phyloP scores from a whole-genome alignment of 257 asterid genomes.

The Leonotis leonurus region DNA sequence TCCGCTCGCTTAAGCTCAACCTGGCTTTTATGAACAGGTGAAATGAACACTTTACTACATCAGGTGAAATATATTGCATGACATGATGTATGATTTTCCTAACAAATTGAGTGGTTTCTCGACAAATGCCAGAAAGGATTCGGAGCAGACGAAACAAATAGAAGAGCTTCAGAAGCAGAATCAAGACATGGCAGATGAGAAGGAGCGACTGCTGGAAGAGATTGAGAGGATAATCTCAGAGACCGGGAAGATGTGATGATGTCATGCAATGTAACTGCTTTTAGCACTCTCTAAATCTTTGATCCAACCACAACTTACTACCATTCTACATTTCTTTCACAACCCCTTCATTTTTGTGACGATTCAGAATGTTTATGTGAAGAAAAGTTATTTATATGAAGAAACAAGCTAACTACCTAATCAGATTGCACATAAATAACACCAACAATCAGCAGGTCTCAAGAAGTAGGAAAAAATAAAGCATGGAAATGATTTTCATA shows the following conservation, averaged over 20 bases:
- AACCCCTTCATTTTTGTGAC: neutral
- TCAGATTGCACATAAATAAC: neutral
- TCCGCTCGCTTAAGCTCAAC: slow-evolving; percentile 77
- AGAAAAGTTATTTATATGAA: too few relatives aligned
- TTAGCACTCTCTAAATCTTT: neutral
- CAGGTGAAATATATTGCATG: neutral
- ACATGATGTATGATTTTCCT: too few relatives aligned
- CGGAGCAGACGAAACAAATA: slow-evolving; percentile 83
- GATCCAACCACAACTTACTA: neutral
- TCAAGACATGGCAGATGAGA: slow-evolving; percentile 54
- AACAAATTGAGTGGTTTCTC: neutral
- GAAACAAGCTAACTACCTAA: too few relatives aligned
- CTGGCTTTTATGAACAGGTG: slow-evolving; percentile 94
- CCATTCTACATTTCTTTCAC: neutral
- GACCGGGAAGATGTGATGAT: slow-evolving; percentile 33
- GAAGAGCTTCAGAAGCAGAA: slow-evolving; percentile 79
- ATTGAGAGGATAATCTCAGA: slow-evolving; percentile 68
- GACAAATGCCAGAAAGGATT: slow-evolving; percentile 60
- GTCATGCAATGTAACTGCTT: too few relatives aligned
- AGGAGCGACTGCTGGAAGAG: slow-evolving; percentile 70
- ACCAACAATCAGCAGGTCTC: neutral
- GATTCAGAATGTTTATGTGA: neutral
- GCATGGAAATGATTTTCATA: neutral
- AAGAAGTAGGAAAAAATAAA: neutral
- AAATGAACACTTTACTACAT: neutral